These are phyloP conservation scores for Sanghuangporus sanghuang DNA, from an alignment of 1,284 basidiomycete species.

Conservation along the genomic window DNA sequence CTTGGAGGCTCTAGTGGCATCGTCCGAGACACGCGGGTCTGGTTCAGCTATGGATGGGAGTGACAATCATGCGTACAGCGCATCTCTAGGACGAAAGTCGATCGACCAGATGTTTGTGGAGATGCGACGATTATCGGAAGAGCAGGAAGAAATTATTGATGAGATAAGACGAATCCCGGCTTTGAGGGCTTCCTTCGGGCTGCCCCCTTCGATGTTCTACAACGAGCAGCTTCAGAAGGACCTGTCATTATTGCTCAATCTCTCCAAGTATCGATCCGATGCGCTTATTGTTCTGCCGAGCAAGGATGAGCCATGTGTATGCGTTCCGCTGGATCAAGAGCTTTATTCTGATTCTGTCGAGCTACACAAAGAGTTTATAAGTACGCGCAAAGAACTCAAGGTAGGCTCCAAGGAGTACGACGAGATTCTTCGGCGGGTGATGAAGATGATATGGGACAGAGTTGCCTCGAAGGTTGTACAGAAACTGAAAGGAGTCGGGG, in stretches of 20 bases:
- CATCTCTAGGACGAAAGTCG: background rate
- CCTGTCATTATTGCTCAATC: conserved; percentile 8
- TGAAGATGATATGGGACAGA: conserved; percentile 30
- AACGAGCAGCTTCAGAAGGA: conserved; percentile 10
- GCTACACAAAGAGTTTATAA: background rate
- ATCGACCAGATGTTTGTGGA: background rate
- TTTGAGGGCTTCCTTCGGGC: conserved; percentile 8
- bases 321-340: background rate
- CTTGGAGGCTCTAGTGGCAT: background rate
- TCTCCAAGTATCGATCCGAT: conserved; percentile 2
- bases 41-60: background rate
- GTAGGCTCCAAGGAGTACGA: conserved; percentile 10
- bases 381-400: background rate
- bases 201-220: conserved; percentile 8
- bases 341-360: background rate
- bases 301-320: background rate
- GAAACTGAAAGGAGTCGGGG: conserved; percentile 18
- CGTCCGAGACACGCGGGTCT: background rate
- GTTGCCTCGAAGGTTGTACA: conserved; percentile 29
- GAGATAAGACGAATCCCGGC: conserved; percentile 11
- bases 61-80: background rate
- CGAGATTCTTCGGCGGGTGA: conserved; percentile 18
- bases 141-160: conserved; percentile 4
- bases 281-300: background rate
- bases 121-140: background rate